phyloP scores from a whole-genome alignment of 768 basidiomycete genomes.

The Trichaptum fuscoviolaceum region DNA sequence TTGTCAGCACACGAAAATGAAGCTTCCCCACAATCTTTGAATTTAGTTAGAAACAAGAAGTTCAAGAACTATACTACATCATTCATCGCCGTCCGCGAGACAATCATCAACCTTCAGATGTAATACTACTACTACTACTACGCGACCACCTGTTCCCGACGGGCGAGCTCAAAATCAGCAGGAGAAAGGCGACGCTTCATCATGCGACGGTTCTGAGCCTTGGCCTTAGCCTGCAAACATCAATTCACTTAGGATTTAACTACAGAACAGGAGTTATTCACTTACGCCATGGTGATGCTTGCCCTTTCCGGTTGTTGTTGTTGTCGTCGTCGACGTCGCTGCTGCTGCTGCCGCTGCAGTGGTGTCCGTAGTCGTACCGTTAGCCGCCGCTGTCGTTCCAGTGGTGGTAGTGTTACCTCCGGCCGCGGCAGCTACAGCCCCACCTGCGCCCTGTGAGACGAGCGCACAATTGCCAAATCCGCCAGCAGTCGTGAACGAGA shows the following conservation, averaged over 20 bases:
- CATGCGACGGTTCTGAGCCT: neutral
- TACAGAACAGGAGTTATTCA: neutral
- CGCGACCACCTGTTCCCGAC: neutral
- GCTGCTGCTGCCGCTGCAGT: slow-evolving; percentile 5
- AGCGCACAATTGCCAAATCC: slow-evolving; percentile 54
- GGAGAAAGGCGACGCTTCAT: neutral
- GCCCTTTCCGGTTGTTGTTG: neutral
- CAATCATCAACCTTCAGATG: neutral
- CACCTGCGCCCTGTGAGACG: slow-evolving; percentile 27
- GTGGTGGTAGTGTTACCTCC: slow-evolving; percentile 8
- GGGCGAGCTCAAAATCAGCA: neutral
- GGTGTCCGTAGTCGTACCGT: slow-evolving; percentile 5
- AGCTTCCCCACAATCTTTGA: neutral
- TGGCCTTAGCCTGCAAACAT: neutral
- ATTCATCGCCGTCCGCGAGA: neutral
- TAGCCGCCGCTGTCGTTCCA: slow-evolving; percentile 7
- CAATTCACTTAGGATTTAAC: neutral
- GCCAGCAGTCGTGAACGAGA: slow-evolving; percentile 42
- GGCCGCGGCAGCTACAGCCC: slow-evolving; percentile 11
- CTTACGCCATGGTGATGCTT: neutral
- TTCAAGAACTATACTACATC: neutral
- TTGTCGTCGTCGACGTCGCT: neutral
- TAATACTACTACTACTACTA: neutral
- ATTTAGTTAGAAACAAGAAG: neutral
- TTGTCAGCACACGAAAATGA: neutral